Conservation (phyloP, 1,284 basidiomycete genomes). For the Fistulinella staudtii region DNA sequence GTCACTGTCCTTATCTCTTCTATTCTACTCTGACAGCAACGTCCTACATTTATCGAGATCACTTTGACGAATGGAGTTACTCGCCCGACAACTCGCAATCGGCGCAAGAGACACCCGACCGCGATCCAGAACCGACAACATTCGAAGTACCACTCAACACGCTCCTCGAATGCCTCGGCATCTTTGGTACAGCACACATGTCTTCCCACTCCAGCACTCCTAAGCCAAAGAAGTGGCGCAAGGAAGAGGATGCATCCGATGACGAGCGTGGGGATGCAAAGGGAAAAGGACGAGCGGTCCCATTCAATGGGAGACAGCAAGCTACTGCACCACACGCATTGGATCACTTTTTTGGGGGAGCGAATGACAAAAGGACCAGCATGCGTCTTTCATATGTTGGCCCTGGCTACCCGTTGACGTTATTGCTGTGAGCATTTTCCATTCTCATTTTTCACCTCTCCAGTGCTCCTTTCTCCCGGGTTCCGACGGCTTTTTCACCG, state of each 20-base stretch:
- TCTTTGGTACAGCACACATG: slow-evolving; percentile 77
- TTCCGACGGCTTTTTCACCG: slow-evolving; percentile 1
- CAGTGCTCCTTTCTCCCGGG: background rate
- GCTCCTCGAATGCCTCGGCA: slow-evolving; percentile 85
- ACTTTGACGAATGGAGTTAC: slow-evolving; percentile 69
- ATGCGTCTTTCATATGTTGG: slow-evolving; percentile 85
- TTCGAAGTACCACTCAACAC: slow-evolving; percentile 84
- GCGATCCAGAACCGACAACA: slow-evolving; percentile 34
- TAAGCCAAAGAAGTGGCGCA: slow-evolving; percentile 45
- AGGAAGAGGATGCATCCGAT: slow-evolving; percentile 48
- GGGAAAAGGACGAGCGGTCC: slow-evolving; percentile 18
- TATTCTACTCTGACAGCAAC: slow-evolving; percentile 50
- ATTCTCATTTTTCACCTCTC: background rate
- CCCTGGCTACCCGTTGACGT: slow-evolving; percentile 70
- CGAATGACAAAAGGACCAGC: slow-evolving; percentile 64
- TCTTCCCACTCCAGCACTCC: slow-evolving; percentile 28
- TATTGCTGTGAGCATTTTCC: slow-evolving; percentile 67
- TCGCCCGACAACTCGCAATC: slow-evolving; percentile 19
- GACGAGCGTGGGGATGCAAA: slow-evolving; percentile 29
- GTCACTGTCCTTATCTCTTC: background rate
- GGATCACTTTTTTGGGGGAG: slow-evolving; percentile 49
- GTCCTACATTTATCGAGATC: slow-evolving; percentile 76
- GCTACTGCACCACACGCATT: slow-evolving; percentile 28
- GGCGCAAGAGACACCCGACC: slow-evolving; percentile 9
- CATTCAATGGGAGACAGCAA: slow-evolving; percentile 10